A percentile compares a stretch with the other conserved stretches of the same genome.
Evolutionary conservation across 1,139 yeast genomes (phyloP).

Genomic region (Yamadazyma triangularis): DNA sequence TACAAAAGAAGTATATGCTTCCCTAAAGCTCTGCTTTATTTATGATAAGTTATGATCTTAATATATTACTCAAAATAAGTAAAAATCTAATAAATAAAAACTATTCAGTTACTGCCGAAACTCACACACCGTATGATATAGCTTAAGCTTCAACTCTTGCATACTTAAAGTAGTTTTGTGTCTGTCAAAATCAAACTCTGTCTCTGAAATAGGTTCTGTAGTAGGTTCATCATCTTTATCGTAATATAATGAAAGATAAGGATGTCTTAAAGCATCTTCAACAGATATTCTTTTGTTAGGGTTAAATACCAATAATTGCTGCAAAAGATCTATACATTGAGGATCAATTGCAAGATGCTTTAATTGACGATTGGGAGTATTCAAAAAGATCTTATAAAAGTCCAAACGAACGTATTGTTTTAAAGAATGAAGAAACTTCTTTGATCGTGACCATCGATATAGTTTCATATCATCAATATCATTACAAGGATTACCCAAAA

Average conservation of each 20-base stretch:
- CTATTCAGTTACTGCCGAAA: no score
- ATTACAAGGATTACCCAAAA: slow-evolving; percentile 57
- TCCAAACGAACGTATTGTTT: slow-evolving; percentile 23
- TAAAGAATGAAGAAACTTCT: slow-evolving; percentile 54
- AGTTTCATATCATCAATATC: slow-evolving; percentile 49
- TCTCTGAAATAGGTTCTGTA: slow-evolving; percentile 67
- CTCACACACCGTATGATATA: slow-evolving; percentile 59
- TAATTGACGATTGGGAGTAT: slow-evolving; percentile 16
- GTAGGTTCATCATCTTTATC: slow-evolving; percentile 81
- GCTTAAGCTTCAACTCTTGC: slow-evolving; percentile 59
- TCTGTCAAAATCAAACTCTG: slow-evolving; percentile 79
- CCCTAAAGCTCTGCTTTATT: no score
- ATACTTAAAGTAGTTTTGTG: slow-evolving; percentile 2
- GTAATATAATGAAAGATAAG: slow-evolving; percentile 75
- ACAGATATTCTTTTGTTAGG: slow-evolving; percentile 77
- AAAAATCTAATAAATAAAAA: no score
- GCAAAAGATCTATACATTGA: slow-evolving; percentile 71
- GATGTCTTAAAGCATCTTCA: slow-evolving; percentile 76
- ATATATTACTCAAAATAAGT: no score
- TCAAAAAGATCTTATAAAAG: slow-evolving; percentile 8
- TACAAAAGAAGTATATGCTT: no score
- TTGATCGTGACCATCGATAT: slow-evolving; percentile 59
- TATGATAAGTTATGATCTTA: no score
- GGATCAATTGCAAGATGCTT: slow-evolving; percentile 44
- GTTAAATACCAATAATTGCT: slow-evolving; percentile 71